A percentile compares a stretch with the other conserved stretches of the same genome.
These are phyloP conservation scores for Chaetomiaceae sp. DNA, from an alignment of 2,329 filamentous ascomycete genomes.

Conservation along the genomic window DNA sequence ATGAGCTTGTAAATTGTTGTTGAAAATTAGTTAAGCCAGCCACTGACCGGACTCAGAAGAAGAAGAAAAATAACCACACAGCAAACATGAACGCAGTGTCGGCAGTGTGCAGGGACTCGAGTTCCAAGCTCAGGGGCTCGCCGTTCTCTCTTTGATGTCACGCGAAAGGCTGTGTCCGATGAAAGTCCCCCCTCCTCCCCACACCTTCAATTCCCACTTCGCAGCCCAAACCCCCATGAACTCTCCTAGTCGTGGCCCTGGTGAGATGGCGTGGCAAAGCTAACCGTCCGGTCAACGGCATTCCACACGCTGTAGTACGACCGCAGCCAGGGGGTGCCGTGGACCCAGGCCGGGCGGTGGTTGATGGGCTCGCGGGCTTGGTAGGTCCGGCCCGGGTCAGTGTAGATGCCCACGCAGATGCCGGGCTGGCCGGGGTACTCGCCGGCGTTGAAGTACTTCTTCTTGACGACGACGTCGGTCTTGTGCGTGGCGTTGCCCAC, in stretches of 20 bases:
- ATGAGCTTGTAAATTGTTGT: no score
- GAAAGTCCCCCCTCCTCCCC: no score
- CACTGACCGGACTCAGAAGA: no score
- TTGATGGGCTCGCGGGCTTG: constrained; percentile 20
- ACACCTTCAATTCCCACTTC: no score
- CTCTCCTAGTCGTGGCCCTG: neutral
- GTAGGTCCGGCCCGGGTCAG: constrained; percentile 20
- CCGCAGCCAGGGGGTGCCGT: constrained; percentile 33
- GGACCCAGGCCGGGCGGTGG: constrained; percentile 27
- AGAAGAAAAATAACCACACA: no score
- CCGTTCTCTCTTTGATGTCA: no score
- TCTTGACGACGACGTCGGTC: constrained; percentile 30
- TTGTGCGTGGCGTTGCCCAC: constrained; percentile 24
- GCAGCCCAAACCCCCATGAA: no score
- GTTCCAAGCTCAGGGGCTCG: no score
- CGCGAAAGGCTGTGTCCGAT: no score
- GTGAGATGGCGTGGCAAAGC: constrained; percentile 9
- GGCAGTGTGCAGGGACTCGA: no score
- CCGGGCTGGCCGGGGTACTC: constrained; percentile 28
- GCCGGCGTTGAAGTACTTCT: constrained; percentile 31
- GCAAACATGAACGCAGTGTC: no score
- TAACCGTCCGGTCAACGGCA: constrained; percentile 19
- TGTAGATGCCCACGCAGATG: constrained; percentile 32
- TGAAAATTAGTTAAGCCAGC: no score
- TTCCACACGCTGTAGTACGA: constrained; percentile 36